phyloP scores from a whole-genome alignment of 2,329 filamentous ascomycete species.

The Alternaria consortialis region DNA sequence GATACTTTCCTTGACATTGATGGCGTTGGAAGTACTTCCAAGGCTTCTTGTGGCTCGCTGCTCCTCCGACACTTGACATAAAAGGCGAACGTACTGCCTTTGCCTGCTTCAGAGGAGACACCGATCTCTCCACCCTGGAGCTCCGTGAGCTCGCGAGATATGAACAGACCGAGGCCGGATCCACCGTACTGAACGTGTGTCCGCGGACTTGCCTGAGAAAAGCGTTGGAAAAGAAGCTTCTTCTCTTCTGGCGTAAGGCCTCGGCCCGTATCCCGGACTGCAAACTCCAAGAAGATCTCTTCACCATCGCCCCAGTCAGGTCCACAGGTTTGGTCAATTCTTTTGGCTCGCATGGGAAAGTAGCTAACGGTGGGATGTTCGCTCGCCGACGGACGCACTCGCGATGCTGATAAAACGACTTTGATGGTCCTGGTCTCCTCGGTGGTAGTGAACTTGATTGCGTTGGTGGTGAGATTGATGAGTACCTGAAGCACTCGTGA shows the following conservation, averaged over 20 bases:
- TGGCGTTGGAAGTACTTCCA: slow-evolving; percentile 36
- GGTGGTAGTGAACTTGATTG: slow-evolving; percentile 80
- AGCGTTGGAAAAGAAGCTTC: slow-evolving; percentile 78
- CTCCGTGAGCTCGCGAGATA: slow-evolving; percentile 80
- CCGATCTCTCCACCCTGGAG: slow-evolving; percentile 83
- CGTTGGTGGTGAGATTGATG: slow-evolving; percentile 82
- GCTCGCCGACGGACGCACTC: slow-evolving; percentile 59
- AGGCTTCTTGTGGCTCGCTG: slow-evolving; percentile 44
- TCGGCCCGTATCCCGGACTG: slow-evolving; percentile 79
- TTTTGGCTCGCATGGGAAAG: slow-evolving; percentile 65
- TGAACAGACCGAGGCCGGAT: slow-evolving; percentile 80
- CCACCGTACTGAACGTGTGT: slow-evolving; percentile 84
- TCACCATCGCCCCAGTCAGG: slow-evolving; percentile 76
- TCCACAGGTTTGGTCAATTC: slow-evolving; percentile 58
- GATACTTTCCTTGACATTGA: slow-evolving; percentile 40
- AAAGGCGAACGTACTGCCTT: slow-evolving; percentile 79
- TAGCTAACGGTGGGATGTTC: slow-evolving; percentile 64
- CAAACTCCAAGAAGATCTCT: slow-evolving; percentile 72
- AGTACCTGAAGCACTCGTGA: slow-evolving; percentile 75
- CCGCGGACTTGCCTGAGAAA: slow-evolving; percentile 78
- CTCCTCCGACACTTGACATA: slow-evolving; percentile 75
- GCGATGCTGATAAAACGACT: slow-evolving; percentile 71
- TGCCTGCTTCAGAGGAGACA: slow-evolving; percentile 71
- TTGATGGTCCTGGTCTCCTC: slow-evolving; percentile 70
- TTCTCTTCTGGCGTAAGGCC: slow-evolving; percentile 76